Base-by-base conservation (phyloP, 768 basidiomycete genomes). In the Suillus plorans region DNA sequence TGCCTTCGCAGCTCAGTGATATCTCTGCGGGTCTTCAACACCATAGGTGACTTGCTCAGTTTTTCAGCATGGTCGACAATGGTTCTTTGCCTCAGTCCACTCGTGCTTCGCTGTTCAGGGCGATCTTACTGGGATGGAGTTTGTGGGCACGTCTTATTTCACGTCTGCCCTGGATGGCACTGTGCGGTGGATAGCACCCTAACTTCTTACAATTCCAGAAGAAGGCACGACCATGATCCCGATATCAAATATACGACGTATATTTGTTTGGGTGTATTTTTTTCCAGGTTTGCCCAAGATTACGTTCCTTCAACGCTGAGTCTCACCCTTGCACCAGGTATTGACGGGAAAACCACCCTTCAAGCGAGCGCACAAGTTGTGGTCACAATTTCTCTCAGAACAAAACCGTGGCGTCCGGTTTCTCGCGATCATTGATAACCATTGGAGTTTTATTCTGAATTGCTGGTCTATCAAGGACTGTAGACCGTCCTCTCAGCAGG, bases 121-220 rank as follows among this genome's bases (percentile, higher is more conserved):
- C 0, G 66, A 72, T 18, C 53, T 71, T 31, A 70, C 70, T 5
- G 71, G 67, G 8, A 66, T 70, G 50, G 65, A 66, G 45, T 63
- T 68, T 2, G 47, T 57, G 2, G 67, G 62, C 8, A 56, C 52
- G 28, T 64, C 64, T 12, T 68, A 70, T n/a, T 65, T 65, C 1
- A 36, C 39, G 13, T 36, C 55, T 28, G 57, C 37, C 22, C 41
- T 58, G 37, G 41, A 31, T 22, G 63, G 63, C 20, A 44, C 59
- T 31, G 42, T n/a, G n/a, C 14, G 47, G 16, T 63, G 42, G 56
- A 63, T 34, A 47, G 63, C 63, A 7, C 63, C 63, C 1, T 56
- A 63, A 63, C 62, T 45, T 42, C 52, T 75, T 81, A 78, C 80
- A 12, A 81, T 81, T 60, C 70, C 79, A 0, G 67, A 75, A n/a